These are phyloP conservation scores for Heracleum sosnowskyi DNA, from an alignment of 129 eudicot genomes.

Conservation along the genomic window DNA sequence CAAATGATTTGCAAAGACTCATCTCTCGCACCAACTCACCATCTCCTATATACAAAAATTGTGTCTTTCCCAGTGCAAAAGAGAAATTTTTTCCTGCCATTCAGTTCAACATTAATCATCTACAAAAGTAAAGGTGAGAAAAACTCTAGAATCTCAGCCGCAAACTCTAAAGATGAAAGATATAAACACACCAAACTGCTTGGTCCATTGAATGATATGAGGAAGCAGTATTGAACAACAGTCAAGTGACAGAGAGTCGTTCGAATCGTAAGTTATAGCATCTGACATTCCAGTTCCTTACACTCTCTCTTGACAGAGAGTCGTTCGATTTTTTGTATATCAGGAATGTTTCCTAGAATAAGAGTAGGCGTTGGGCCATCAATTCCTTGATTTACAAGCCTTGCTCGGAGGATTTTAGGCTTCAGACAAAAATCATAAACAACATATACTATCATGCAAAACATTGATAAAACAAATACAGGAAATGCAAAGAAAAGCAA, in stretches of 20 bases:
- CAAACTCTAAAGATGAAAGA: not conserved
- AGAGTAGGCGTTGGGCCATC: slow-evolving; percentile 4
- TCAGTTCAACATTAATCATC: not conserved
- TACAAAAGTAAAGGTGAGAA: not conserved
- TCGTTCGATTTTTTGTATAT: not conserved
- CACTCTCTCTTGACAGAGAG: no score
- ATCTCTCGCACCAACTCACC: not conserved
- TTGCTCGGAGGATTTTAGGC: not conserved
- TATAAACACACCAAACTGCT: slow-evolving; percentile 4
- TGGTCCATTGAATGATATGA: not conserved
- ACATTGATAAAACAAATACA: not conserved
- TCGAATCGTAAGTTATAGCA: not conserved
- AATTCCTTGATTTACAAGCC: slow-evolving; percentile 1
- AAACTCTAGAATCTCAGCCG: not conserved
- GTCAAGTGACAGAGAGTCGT: slow-evolving; percentile 6
- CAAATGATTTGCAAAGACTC: slow-evolving; percentile 1
- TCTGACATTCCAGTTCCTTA: not conserved
- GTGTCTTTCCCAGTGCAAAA: slow-evolving; percentile 4
- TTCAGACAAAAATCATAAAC: not conserved
- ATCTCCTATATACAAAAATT: not conserved
- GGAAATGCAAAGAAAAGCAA: not conserved
- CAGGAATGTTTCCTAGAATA: slow-evolving; percentile 2
- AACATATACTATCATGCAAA: not conserved
- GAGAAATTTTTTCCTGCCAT: not conserved
- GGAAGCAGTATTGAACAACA: slow-evolving; percentile 1